These are phyloP conservation scores for Gossypium thurberi DNA, from an alignment of 345 rosid genomes.

Conservation along the genomic window DNA sequence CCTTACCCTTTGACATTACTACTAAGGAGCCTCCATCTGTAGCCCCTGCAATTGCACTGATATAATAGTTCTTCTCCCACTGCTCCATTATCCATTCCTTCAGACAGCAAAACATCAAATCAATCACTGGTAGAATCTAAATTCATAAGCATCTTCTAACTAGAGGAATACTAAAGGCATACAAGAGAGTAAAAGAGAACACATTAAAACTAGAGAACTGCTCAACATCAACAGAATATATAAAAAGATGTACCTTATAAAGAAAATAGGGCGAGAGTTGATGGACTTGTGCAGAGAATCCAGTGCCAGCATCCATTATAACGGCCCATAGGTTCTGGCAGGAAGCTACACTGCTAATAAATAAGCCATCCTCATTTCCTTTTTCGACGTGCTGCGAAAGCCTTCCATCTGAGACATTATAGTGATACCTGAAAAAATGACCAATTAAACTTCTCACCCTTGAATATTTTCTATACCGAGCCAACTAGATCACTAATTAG, in stretches of 20 bases:
- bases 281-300: conserved; percentile 53
- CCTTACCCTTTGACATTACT: conserved; percentile 93
- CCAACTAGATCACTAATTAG: neutral
- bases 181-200: neutral
- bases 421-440: conserved; percentile 49
- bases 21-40: conserved; percentile 82
- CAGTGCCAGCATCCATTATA: conserved; percentile 73
- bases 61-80: conserved; percentile 95
- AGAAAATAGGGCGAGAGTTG: conserved; percentile 53
- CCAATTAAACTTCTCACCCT: neutral
- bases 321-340: conserved; percentile 65
- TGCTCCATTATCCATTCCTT: conserved; percentile 99
- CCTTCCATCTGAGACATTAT: conserved; percentile 60
- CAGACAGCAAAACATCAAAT: conserved; percentile 13
- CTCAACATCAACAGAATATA: neutral
- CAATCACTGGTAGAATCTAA: neutral
- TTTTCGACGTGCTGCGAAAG: conserved; percentile 53
- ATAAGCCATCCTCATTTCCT: conserved; percentile 62
- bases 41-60: conserved; percentile 78
- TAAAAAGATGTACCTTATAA: conserved; percentile 38
- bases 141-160: conserved; percentile 10
- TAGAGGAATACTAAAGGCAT: neutral
- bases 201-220: neutral
- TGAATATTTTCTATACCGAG: neutral
- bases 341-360: conserved; percentile 59